Evolutionary conservation across 225 moss, liverwort and hornwort genomes (phyloP), one percentile per base, ranked within the genome.

Genomic region (Lunularia cruciata): DNA sequence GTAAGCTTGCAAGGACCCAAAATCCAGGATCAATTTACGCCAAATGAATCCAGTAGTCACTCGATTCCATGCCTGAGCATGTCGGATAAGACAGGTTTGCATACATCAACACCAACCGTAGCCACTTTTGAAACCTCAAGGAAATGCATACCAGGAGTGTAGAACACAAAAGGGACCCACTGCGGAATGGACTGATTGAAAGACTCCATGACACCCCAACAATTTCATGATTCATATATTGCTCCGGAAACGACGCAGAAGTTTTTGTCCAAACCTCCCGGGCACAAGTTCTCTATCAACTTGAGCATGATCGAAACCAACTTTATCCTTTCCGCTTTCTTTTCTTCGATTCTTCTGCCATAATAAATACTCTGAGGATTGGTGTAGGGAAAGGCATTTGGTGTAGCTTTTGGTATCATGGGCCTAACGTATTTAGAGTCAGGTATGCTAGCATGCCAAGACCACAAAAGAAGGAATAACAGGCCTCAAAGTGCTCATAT

Each of bases 81-180:
- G 49, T 2, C 30, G 56, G 56, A 57, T 57, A 57, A 57, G 56
- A 57, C 56, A 57, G 3, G 12, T 14, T 57, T 31, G 43, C 23
- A 2, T 8, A 26, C 23, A 52, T 52, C 52, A 52, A 52, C 52
- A 52, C 6, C 43, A 43, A 52, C 23, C 52, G 8, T 7, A 52
- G 22, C n/a, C n/a, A n/a, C n/a, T n/a, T n/a, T n/a, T n/a, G n/a
- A n/a, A n/a, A n/a, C n/a, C n/a, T n/a, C n/a, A n/a, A n/a, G 0
- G 52, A 16, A 52, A 8, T 23, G 26, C 22, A 52, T 6, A 52
- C 52, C 6, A 52, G 52, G 52, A 6, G 23, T 52, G 52, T 52
- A 23, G 52, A 52, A 52, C 52, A 52, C 26, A 25, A 25, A 52
- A 6, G 12, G 52, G 43, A 10, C 43, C 43, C 52, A 23, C 52